phyloP scores from a whole-genome alignment of 306 rosid species.

The Rubus idaeus region DNA sequence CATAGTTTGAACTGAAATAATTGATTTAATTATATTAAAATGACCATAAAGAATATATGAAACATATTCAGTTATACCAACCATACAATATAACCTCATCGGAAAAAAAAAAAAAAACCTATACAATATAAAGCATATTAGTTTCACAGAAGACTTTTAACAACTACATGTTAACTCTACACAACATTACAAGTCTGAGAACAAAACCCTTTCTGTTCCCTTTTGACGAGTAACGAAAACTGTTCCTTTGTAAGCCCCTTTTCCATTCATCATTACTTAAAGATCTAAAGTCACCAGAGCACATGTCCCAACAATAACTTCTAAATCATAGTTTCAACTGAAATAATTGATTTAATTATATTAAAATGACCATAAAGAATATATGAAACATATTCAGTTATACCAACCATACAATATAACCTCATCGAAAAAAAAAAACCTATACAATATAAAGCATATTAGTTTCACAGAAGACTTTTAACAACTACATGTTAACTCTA shows the following conservation, averaged over 20 bases:
- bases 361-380: neutral
- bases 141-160: neutral
- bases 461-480: neutral
- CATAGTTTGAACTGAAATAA: neutral
- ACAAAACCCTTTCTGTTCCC: slow-evolving; percentile 98
- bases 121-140: neutral
- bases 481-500: neutral
- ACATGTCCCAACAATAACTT: slow-evolving; percentile 9
- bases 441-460: neutral
- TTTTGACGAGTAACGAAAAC: slow-evolving; percentile 74
- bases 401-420: neutral
- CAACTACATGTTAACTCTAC: too few species aligned
- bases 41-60: neutral
- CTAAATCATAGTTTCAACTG: neutral
- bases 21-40: neutral
- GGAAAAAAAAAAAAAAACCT: too few species aligned
- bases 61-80: neutral
- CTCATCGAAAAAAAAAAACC: too few species aligned
- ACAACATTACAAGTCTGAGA: too few species aligned
- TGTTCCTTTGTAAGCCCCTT: slow-evolving; percentile 66
- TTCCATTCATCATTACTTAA: slow-evolving; percentile 69
- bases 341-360: neutral
- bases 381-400: neutral
- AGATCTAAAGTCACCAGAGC: slow-evolving; percentile 62
- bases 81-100: neutral